Conservation (phyloP, 2,329 filamentous ascomycete genomes). For the Fusarium armeniacum region DNA sequence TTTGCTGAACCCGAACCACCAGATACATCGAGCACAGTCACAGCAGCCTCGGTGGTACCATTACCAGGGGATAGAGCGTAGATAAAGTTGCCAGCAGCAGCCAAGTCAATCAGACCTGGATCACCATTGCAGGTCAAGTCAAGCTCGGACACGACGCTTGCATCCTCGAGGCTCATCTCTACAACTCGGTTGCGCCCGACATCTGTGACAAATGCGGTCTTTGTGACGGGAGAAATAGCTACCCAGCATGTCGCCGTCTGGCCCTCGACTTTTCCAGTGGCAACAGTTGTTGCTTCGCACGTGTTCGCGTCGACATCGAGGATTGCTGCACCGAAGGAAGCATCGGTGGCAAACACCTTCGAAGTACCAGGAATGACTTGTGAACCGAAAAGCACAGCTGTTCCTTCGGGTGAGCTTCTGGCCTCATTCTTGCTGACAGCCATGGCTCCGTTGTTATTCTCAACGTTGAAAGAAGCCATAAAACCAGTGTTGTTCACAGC, state of each 20-base stretch:
- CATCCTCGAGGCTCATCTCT: constrained; percentile 67
- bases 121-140: constrained; percentile 62
- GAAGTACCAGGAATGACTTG: constrained; percentile 59
- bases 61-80: constrained; percentile 71
- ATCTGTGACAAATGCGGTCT: constrained; percentile 71
- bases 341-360: constrained; percentile 68
- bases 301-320: constrained; percentile 58
- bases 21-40: constrained; percentile 56
- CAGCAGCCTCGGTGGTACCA: constrained; percentile 55
- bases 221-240: constrained; percentile 62
- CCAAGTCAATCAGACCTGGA: constrained; percentile 69
- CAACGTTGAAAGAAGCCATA: constrained; percentile 65
- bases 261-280: constrained; percentile 60
- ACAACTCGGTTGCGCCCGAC: constrained; percentile 66
- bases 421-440: constrained; percentile 48
- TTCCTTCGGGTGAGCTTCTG: constrained; percentile 65
- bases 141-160: constrained; percentile 59
- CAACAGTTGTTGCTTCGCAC: constrained; percentile 53
- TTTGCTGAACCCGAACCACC: constrained; percentile 37
- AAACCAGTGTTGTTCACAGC: constrained; percentile 69
- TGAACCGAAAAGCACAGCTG: constrained; percentile 70
- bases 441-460: constrained; percentile 1
- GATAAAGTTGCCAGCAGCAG: constrained; percentile 65
- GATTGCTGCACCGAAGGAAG: constrained; percentile 68
- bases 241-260: constrained; percentile 73